Base-by-base conservation (phyloP, 331 rosid genomes). In the Stylosanthes scabra region DNA sequence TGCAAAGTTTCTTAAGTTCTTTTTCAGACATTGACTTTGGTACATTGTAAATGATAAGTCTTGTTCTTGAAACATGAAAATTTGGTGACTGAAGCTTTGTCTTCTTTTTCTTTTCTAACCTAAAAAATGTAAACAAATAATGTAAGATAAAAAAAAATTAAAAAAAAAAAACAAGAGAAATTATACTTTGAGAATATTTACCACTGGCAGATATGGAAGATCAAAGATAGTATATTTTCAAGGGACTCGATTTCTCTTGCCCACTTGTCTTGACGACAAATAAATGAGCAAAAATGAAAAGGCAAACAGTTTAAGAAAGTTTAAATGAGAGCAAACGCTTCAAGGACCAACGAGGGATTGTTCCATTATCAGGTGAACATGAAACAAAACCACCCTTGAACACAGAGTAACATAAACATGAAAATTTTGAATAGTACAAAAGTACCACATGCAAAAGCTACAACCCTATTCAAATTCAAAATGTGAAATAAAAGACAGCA, bases 81-180 rank as follows among this genome's bases (percentile, higher is more conserved):
- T 95, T 95, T 77, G 99, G 99, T 60, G 99, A 95, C 74, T 90
- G 88, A 75, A 95, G 97, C 86, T 95, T 95, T 44, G 85, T 87
- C 63, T 45, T 77, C 87, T 93, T 90, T 79, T 84, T 86, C 69
- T 75, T 87, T 74, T 90, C 97, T 77, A 88, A 78, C 78, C 99
- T 95, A 37, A 0, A 70, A 71, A 29, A 37, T 77, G 66, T 65
- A 11, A 70, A 59, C 49, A 72, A 66, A 67, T 41, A 74, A 60
- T n/a, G 63, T 44, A 27, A 77, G 54, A 79, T 63, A 51, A 69
- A 41, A 46, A n/a, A n/a, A n/a, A n/a, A n/a, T n/a, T n/a, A n/a
- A n/a, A n/a, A n/a, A n/a, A 20, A 20, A 75, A 65, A 68, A 62
- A 69, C 71, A 69, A 65, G 50, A 68, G 74, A 49, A 37, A 76